A percentile compares a stretch with the other conserved stretches of the same genome.
Evolutionary conservation across 2,329 filamentous ascomycete species (phyloP).

Genomic region (Xylariaceae sp.): DNA sequence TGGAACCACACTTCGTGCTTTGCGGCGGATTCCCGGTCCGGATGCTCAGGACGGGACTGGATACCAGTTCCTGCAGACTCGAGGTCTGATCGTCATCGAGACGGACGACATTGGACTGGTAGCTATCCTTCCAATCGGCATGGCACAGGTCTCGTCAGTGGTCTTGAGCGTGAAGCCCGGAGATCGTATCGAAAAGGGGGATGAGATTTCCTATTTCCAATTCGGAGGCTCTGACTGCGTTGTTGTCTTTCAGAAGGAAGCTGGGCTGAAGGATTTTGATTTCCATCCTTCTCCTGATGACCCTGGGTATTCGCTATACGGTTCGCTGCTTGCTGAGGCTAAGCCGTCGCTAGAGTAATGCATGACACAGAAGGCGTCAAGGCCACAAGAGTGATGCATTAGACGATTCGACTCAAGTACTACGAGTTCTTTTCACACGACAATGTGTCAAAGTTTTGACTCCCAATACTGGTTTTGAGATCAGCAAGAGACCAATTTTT

Average conservation of each 20-base stretch:
- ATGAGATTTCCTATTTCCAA: conserved; percentile 40
- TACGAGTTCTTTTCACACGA: too few species aligned
- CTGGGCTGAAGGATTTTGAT: too few species aligned
- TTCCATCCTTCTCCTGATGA: too few species aligned
- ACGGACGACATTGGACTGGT: conserved; percentile 1
- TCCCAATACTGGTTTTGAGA: too few species aligned
- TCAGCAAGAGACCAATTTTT: too few species aligned
- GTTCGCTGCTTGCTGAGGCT: too few species aligned
- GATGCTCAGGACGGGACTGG: neutral
- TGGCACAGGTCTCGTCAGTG: conserved; percentile 42
- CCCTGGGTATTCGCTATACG: too few species aligned
- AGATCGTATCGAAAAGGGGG: conserved; percentile 33
- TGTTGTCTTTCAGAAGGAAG: conserved; percentile 29
- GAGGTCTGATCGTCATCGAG: conserved; percentile 4
- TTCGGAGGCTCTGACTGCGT: conserved; percentile 43
- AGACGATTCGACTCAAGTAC: too few species aligned
- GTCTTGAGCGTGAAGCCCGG: conserved; percentile 27
- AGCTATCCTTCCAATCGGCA: conserved; percentile 20
- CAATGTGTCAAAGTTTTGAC: too few species aligned
- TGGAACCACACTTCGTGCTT: neutral
- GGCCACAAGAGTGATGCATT: too few species aligned
- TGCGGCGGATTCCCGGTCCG: neutral
- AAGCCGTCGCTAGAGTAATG: too few species aligned
- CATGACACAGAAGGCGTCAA: too few species aligned
- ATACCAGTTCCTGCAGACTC: conserved; percentile 8